phyloP scores from a whole-genome alignment of 2,329 filamentous ascomycete genomes.

The Fusarium pilosicola region DNA sequence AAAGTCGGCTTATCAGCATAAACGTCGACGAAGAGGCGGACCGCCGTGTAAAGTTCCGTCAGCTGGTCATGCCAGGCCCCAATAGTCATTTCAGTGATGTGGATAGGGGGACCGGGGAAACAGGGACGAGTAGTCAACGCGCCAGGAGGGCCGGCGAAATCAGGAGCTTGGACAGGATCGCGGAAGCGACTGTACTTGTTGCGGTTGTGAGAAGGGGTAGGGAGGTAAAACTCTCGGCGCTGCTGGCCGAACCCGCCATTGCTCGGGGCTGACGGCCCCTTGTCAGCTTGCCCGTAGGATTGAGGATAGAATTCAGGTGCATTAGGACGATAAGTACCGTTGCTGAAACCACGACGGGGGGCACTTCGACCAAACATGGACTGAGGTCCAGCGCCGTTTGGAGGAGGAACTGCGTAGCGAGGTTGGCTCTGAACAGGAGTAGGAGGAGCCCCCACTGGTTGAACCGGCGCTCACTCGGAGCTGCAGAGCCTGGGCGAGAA shows the following conservation, averaged over 20 bases:
- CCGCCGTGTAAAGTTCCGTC: conserved; percentile 50
- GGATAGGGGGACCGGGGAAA: conserved; percentile 46
- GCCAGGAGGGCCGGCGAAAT: conserved; percentile 18
- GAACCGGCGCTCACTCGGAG: conserved; percentile 41
- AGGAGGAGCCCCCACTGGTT: conserved; percentile 40
- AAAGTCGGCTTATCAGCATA: conserved; percentile 48
- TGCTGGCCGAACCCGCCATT: conserved; percentile 39
- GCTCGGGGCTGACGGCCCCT: conserved; percentile 20
- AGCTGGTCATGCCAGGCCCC: conserved; percentile 50
- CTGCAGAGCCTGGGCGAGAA: conserved; percentile 43
- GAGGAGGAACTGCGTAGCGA: conserved; percentile 26
- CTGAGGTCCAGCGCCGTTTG: conserved; percentile 14
- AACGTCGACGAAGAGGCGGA: conserved; percentile 50
- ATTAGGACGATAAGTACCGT: conserved; percentile 46
- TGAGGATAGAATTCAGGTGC: conserved; percentile 50
- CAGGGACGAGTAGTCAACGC: conserved; percentile 33
- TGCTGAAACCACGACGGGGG: conserved; percentile 47
- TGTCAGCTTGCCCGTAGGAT: conserved; percentile 36
- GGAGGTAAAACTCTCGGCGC: conserved; percentile 43
- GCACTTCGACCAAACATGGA: conserved; percentile 34
- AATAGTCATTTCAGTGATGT: conserved; percentile 50
- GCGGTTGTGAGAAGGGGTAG: conserved; percentile 45
- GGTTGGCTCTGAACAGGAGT: conserved; percentile 30
- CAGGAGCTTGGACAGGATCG: conserved; percentile 38
- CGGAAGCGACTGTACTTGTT: conserved; percentile 47